Conservation (phyloP, 2,329 filamentous ascomycete species). For the Penicillium palitans region DNA sequence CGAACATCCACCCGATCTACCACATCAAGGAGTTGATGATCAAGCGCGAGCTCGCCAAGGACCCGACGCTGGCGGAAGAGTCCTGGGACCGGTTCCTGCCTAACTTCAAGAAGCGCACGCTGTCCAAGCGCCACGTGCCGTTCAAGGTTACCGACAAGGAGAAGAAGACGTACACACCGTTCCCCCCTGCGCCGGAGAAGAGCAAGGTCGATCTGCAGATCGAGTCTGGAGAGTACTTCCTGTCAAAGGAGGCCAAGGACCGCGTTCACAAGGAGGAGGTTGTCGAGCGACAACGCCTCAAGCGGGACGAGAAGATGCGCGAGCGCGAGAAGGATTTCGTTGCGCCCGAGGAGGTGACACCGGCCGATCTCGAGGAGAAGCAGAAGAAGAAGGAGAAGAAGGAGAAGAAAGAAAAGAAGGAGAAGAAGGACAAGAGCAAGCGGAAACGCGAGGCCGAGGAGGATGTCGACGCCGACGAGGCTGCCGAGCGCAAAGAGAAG, state of each 20-base stretch:
- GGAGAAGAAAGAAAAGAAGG: slow-evolving; percentile 48
- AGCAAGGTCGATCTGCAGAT: slow-evolving; percentile 98
- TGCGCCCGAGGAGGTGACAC: slow-evolving; percentile 73
- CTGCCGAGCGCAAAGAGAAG: slow-evolving; percentile 60
- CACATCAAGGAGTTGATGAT: slow-evolving; percentile 97
- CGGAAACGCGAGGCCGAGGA: slow-evolving; percentile 40
- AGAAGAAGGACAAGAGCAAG: slow-evolving; percentile 48
- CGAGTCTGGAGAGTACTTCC: slow-evolving; percentile 95
- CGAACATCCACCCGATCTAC: slow-evolving; percentile 85
- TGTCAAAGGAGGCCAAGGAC: slow-evolving; percentile 90
- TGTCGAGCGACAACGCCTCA: slow-evolving; percentile 79
- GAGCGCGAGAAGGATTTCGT: slow-evolving; percentile 84
- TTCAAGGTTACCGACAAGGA: slow-evolving; percentile 86
- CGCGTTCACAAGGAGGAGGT: slow-evolving; percentile 75
- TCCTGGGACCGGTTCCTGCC: slow-evolving; percentile 96
- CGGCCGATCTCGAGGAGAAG: slow-evolving; percentile 57
- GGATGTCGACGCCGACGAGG: slow-evolving; percentile 34
- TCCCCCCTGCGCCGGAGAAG: slow-evolving; percentile 95
- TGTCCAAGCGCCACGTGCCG: slow-evolving; percentile 80
- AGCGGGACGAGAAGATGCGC: slow-evolving; percentile 84
- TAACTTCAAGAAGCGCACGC: slow-evolving; percentile 91
- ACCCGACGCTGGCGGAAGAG: slow-evolving; percentile 80
- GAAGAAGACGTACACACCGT: slow-evolving; percentile 94
- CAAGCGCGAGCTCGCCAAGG: slow-evolving; percentile 86
- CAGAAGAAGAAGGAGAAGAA: slow-evolving; percentile 51